These are phyloP conservation scores for Lachnellula suecica DNA, from an alignment of 2,329 filamentous ascomycete species.

Conservation along the genomic window DNA sequence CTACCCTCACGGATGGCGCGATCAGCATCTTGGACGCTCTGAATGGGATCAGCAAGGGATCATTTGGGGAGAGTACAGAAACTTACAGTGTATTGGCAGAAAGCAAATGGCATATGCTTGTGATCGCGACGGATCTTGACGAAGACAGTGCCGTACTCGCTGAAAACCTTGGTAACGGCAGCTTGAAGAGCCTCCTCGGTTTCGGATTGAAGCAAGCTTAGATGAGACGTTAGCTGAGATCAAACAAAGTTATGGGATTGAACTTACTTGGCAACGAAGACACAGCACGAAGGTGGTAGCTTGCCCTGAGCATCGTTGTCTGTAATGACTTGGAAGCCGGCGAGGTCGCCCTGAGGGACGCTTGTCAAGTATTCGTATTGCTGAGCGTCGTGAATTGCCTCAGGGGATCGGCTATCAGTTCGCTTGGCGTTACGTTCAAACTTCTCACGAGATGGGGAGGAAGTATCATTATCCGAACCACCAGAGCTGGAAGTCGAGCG, in stretches of 20 bases:
- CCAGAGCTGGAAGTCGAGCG: constrained; percentile 25
- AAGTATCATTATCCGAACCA: constrained; percentile 12
- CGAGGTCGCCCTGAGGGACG: constrained; percentile 4
- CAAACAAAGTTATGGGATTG: neutral
- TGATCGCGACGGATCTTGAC: constrained; percentile 63
- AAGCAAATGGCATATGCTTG: constrained; percentile 62
- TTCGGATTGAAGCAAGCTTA: constrained; percentile 50
- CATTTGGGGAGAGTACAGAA: neutral
- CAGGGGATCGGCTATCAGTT: neutral
- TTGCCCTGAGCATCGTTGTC: constrained; percentile 28
- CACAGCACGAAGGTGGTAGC: constrained; percentile 52
- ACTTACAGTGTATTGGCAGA: constrained; percentile 61
- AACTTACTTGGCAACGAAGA: constrained; percentile 67
- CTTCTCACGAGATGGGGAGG: constrained; percentile 15
- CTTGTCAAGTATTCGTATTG: constrained; percentile 6
- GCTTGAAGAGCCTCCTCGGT: constrained; percentile 51
- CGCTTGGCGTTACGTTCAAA: constrained; percentile 13
- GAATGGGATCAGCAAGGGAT: constrained; percentile 25
- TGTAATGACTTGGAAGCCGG: constrained; percentile 14
- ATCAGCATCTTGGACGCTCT: constrained; percentile 51
- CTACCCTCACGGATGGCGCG: constrained; percentile 47
- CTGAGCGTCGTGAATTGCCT: neutral
- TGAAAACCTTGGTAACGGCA: constrained; percentile 53
- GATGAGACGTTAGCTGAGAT: neutral
- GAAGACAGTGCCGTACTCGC: constrained; percentile 54